phyloP scores from a whole-genome alignment of 345 rosid species.

The Populus euphratica region DNA sequence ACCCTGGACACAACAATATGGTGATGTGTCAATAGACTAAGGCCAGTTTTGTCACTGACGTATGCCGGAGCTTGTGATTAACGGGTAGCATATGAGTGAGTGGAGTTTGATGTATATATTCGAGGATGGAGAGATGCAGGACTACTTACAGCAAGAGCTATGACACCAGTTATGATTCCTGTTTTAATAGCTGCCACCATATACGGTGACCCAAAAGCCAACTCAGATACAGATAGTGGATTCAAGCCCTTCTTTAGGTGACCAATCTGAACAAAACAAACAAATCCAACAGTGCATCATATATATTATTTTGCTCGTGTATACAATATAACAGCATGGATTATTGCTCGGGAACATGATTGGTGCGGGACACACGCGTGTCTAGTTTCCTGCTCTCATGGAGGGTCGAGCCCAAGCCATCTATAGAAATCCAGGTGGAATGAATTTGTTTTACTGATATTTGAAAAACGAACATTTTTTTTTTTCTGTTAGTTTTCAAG shows the following conservation, averaged over 20 bases:
- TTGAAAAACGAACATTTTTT: no score
- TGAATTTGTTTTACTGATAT: neutral
- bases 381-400: neutral
- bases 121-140: neutral
- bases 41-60: neutral
- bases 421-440: neutral
- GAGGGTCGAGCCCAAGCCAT: neutral
- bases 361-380: no score
- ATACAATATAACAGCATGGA: no score
- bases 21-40: neutral
- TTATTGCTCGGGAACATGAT: no score
- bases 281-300: neutral
- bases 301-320: no score
- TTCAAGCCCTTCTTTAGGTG: conserved; percentile 74
- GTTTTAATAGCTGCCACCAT: conserved; percentile 62
- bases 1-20: neutral
- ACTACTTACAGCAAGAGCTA: conserved; percentile 72
- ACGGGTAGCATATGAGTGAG: neutral
- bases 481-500: no score
- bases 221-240: conserved; percentile 56
- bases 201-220: conserved; percentile 63
- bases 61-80: neutral
- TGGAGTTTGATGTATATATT: neutral
- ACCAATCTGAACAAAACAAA: conserved; percentile 57
- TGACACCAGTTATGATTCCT: conserved; percentile 69